Conservation (phyloP, 768 basidiomycete genomes). For the Suillus alpinus region DNA sequence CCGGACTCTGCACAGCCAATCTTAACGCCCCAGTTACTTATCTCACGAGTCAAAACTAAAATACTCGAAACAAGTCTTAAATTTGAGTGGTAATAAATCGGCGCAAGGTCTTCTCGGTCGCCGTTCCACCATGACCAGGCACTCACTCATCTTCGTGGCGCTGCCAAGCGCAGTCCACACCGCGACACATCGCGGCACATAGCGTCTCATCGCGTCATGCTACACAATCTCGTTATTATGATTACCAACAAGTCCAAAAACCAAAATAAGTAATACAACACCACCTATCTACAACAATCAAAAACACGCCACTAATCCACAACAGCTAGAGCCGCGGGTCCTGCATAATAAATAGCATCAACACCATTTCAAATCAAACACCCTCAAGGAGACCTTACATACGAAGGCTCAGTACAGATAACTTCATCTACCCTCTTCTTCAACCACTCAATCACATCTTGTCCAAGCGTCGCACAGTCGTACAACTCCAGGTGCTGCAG, state of each 20-base stretch:
- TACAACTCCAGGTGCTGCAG: conserved; percentile 59
- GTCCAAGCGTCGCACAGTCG: conserved; percentile 63
- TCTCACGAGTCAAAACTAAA: background rate
- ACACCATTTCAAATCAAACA: background rate
- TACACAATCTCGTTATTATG: too few species aligned
- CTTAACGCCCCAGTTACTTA: background rate
- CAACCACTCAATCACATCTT: conserved; percentile 71
- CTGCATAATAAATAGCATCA: conserved; percentile 4
- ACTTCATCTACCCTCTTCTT: conserved; percentile 60
- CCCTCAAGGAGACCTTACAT: conserved; percentile 37
- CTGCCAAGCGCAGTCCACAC: background rate
- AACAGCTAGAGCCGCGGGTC: conserved; percentile 5
- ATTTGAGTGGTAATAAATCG: background rate
- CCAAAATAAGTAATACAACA: conserved; percentile 3
- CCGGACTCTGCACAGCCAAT: background rate
- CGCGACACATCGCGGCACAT: too few species aligned
- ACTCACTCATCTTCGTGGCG: background rate
- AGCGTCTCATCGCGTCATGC: too few species aligned
- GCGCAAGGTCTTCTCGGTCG: background rate
- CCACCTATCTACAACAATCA: background rate
- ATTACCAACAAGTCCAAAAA: too few species aligned
- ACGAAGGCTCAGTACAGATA: conserved; percentile 56
- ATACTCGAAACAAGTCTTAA: background rate
- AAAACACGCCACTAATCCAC: conserved; percentile 8
- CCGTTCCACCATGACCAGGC: background rate